phyloP scores from a whole-genome alignment of 1,284 basidiomycete species.

The Pholiota adiposa region DNA sequence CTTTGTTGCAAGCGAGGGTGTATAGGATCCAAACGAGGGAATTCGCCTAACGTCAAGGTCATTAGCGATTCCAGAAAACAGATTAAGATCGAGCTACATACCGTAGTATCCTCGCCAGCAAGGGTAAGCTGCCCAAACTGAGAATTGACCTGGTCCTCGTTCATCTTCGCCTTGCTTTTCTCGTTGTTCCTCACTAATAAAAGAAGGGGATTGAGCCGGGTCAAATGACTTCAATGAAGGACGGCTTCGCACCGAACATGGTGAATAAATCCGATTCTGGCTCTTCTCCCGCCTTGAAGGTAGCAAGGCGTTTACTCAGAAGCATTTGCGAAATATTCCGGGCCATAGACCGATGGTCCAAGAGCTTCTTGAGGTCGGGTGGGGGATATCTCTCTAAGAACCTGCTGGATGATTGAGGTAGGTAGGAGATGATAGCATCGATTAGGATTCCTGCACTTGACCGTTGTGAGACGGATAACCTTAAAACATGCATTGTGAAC shows the following conservation, averaged over 20 bases:
- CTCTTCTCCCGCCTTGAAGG: neutral
- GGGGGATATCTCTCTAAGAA: conserved; percentile 3
- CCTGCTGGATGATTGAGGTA: neutral
- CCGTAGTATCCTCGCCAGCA: conserved; percentile 14
- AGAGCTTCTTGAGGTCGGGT: neutral
- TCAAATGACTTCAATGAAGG: neutral
- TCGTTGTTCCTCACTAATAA: neutral
- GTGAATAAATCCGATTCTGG: neutral
- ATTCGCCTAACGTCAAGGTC: neutral
- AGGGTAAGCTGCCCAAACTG: conserved; percentile 10
- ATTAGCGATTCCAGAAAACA: neutral
- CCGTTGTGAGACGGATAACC: conserved; percentile 1
- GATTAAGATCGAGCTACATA: neutral
- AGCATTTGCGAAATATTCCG: conserved; percentile 1
- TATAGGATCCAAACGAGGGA: conserved; percentile 8
- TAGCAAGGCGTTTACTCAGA: neutral
- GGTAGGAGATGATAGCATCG: neutral
- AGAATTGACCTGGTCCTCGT: conserved; percentile 2
- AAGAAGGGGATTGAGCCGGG: neutral
- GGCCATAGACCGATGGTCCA: conserved; percentile 1
- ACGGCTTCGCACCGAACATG: neutral
- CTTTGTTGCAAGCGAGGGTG: neutral
- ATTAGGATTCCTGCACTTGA: conserved; percentile 4
- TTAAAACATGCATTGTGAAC: neutral
- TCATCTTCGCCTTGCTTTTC: neutral